These are phyloP conservation scores for Iberis amara DNA, from an alignment of 441 rosid species.

Conservation along the genomic window DNA sequence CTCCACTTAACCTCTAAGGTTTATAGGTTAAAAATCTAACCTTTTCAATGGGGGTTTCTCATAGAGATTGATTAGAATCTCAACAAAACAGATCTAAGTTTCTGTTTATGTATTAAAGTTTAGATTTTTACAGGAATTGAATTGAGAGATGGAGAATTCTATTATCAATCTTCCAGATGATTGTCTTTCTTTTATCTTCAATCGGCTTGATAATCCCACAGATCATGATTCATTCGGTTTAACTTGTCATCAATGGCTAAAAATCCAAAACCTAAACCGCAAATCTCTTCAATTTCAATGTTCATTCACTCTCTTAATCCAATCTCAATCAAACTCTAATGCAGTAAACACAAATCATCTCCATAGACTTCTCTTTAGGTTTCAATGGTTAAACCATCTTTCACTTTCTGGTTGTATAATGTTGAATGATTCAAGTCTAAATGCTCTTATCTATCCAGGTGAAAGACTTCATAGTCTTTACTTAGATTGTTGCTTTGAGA, in stretches of 20 bases:
- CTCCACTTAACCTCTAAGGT: no score
- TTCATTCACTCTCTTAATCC: constrained; percentile 34
- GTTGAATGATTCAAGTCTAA: constrained; percentile 51
- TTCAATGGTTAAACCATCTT: constrained; percentile 49
- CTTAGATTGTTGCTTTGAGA: constrained; percentile 64
- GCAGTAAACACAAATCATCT: constrained; percentile 43
- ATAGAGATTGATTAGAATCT: constrained; percentile 2
- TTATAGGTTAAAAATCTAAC: no score
- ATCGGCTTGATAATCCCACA: constrained; percentile 34
- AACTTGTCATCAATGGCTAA: constrained; percentile 60
- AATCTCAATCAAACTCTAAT: constrained; percentile 31
- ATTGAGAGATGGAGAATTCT: constrained; percentile 40
- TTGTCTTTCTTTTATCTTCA: constrained; percentile 52
- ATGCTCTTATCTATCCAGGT: constrained; percentile 42
- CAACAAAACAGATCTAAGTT: background rate
- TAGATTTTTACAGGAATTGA: background rate
- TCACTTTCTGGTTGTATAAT: constrained; percentile 66
- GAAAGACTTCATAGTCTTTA: constrained; percentile 43
- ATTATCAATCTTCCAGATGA: constrained; percentile 58
- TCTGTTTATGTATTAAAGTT: constrained; percentile 10
- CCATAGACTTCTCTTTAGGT: constrained; percentile 56
- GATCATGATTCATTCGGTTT: constrained; percentile 67
- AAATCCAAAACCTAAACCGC: constrained; percentile 54
- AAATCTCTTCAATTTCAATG: constrained; percentile 56
- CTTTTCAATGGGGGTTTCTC: background rate